Conservation (phyloP, 2,329 filamentous ascomycete genomes). For the Diaporthe sp. region DNA sequence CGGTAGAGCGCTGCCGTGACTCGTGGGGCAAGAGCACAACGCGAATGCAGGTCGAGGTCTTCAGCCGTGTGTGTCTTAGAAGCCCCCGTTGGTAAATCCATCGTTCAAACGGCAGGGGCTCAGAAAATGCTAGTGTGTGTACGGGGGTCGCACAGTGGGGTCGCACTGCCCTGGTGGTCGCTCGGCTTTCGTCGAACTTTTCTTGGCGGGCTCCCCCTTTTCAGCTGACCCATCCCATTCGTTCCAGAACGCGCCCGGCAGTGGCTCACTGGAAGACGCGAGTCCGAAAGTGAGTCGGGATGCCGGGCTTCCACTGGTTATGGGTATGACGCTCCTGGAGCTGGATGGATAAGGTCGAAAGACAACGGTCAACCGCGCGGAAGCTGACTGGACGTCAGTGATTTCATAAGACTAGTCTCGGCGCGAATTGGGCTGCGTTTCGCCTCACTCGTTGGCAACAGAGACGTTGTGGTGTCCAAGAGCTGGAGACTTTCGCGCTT, state of each 20-base stretch:
- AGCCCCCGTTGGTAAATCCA: conserved; percentile 26
- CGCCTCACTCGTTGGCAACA: neutral
- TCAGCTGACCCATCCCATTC: conserved; percentile 31
- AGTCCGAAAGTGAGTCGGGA: conserved; percentile 17
- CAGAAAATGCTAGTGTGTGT: conserved; percentile 8
- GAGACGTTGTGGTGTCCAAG: neutral
- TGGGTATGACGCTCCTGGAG: conserved; percentile 14
- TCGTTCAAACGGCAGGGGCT: conserved; percentile 16
- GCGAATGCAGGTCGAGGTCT: conserved; percentile 28
- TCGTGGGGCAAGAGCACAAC: conserved; percentile 31
- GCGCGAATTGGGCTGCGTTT: neutral
- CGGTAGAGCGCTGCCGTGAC: conserved; percentile 28
- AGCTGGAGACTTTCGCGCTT: conserved; percentile 5
- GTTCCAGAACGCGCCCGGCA: conserved; percentile 34
- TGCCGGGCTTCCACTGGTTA: conserved; percentile 18
- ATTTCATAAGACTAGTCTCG: neutral
- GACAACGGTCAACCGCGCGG: conserved; percentile 11
- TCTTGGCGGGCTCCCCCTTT: conserved; percentile 36
- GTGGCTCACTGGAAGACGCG: conserved; percentile 20
- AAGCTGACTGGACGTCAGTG: conserved; percentile 23
- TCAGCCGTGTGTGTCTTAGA: conserved; percentile 29
- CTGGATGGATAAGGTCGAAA: neutral
- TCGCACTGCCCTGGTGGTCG: conserved; percentile 33
- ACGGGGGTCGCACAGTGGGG: neutral
- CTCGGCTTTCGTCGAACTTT: conserved; percentile 31